These are phyloP conservation scores for Alternaria tenuissima DNA, from an alignment of 2,329 filamentous ascomycete species.

Conservation along the genomic window DNA sequence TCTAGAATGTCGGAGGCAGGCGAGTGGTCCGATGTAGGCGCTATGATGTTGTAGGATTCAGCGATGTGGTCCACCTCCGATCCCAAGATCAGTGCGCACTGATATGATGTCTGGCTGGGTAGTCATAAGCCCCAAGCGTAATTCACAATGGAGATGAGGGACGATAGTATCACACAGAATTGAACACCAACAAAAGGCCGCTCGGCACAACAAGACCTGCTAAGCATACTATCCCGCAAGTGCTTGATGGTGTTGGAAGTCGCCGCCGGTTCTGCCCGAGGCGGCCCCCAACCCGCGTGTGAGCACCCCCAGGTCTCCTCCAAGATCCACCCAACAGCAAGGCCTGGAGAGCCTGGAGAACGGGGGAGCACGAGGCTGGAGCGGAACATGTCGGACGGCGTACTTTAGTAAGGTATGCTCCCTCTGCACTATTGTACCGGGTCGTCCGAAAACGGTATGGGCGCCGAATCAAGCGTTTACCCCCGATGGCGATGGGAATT, in stretches of 20 bases:
- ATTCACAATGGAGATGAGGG: not conserved
- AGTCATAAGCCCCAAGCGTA: not conserved
- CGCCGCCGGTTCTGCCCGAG: constrained; percentile 6
- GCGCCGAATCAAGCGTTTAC: constrained; percentile 7
- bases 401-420: constrained; percentile 15
- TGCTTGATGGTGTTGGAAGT: not conserved
- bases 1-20: not conserved
- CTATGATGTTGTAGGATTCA: not conserved
- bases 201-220: not conserved
- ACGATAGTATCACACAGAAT: not conserved
- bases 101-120: not conserved
- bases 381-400: constrained; percentile 15
- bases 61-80: constrained; percentile 4
- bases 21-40: not conserved
- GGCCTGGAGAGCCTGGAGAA: constrained; percentile 7
- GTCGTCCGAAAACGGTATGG: constrained; percentile 11
- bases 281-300: not conserved
- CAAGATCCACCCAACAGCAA: constrained; percentile 1
- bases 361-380: constrained; percentile 6
- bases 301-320: not conserved
- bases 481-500: constrained; percentile 3
- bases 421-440: not conserved
- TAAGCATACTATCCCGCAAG: not conserved
- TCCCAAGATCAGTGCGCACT: not conserved
- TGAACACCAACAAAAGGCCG: not conserved